phyloP scores from a whole-genome alignment of 2,329 filamentous ascomycete species.

The Cercospora sojina region DNA sequence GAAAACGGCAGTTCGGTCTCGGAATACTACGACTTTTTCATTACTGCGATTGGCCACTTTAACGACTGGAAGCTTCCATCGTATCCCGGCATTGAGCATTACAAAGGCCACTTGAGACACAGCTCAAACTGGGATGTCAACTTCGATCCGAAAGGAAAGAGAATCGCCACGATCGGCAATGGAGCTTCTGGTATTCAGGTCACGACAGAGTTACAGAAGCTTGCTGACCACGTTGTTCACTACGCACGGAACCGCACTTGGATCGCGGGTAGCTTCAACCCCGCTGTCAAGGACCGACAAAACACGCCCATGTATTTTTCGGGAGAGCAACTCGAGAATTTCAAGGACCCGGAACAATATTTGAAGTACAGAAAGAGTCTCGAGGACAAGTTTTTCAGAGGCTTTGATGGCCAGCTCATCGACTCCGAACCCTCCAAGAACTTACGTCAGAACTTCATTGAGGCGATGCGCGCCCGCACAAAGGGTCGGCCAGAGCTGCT shows the following conservation, averaged over 20 bases:
- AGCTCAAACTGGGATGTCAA: constrained; percentile 41
- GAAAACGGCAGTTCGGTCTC: constrained; percentile 10
- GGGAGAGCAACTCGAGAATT: constrained; percentile 55
- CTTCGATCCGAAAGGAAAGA: constrained; percentile 40
- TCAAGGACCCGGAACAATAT: constrained; percentile 62
- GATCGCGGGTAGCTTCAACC: constrained; percentile 61
- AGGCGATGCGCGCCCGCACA: constrained; percentile 43
- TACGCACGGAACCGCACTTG: constrained; percentile 65
- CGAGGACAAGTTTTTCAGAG: constrained; percentile 60
- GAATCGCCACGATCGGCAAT: constrained; percentile 44
- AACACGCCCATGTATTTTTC: constrained; percentile 57
- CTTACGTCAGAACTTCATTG: constrained; percentile 39
- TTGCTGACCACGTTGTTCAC: constrained; percentile 55
- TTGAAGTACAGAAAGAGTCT: constrained; percentile 47
- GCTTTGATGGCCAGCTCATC: constrained; percentile 41
- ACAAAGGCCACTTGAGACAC: constrained; percentile 41
- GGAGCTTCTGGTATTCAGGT: constrained; percentile 46
- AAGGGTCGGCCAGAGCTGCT: constrained; percentile 41
- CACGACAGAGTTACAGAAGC: constrained; percentile 52
- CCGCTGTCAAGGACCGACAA: constrained; percentile 49
- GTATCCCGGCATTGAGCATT: constrained; percentile 47
- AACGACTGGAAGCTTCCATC: constrained; percentile 64
- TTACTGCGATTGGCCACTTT: constrained; percentile 65
- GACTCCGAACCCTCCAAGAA: constrained; percentile 41
- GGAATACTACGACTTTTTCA: constrained; percentile 60